Evolutionary conservation across 164 flowering plant species (phyloP), one percentile per base, ranked within the genome.

Genomic region (Nelumbo lutea): DNA sequence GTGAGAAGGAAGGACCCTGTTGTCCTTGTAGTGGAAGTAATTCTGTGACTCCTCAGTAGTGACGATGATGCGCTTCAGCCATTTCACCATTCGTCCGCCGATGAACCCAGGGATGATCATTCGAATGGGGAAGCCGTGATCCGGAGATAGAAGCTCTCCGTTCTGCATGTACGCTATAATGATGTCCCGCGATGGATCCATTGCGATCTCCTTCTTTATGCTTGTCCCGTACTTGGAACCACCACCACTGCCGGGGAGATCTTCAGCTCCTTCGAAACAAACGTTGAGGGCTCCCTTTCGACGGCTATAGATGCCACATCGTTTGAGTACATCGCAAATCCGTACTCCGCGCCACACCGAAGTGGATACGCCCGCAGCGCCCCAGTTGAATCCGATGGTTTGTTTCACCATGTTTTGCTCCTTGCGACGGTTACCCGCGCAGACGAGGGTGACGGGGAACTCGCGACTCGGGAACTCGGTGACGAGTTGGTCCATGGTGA

Each of bases 301-400:
- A 1, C 83, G 68, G 74, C 83, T 79, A 53, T 69, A 47, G 60
- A 96, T 76, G 8, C 98, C 98, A 65, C 95, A 89, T 39, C 87
- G 79, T 60, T 83, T 85, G 43, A 96, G 80, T 10, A 96, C 79
- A 52, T 84, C 83, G 10, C 82, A 58, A 4, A 96, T 72, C 1
- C 83, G 84, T 7, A 84, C 93, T 1, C 99, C 99, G 1, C 88
- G 79, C 99, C 99, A 96, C 65, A 96, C 90, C 13, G 97, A 81
- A 3, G 96, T 96, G 4, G 99, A 96, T 0, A 90, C 70, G 1
- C 83, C 99, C 0, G 92, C 89, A 0, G 97, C 76, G 3, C 99
- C 99, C 99, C 99, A 96, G 80, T 96, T 96, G 79, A 96, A 96
- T 1, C 99, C 99, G 42, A 90, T 83, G 1, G 93, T 88, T 66